Percentiles rank a stretch among this genome's conserved stretches.
phyloP scores from a whole-genome alignment of 768 basidiomycete species.

The Boletus pseudopeckii region DNA sequence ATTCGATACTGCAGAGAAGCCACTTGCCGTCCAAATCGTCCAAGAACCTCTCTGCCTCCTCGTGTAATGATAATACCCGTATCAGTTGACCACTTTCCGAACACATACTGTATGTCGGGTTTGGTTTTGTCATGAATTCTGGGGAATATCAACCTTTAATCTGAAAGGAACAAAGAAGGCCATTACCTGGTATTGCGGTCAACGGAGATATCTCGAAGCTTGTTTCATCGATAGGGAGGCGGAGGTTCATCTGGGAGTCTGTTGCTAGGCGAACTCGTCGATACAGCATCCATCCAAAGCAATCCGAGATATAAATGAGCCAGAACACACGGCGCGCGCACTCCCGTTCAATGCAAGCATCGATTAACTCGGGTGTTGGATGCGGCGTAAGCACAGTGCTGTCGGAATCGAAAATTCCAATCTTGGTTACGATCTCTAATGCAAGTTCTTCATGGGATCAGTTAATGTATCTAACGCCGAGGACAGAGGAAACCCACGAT shows the following conservation, averaged over 20 bases:
- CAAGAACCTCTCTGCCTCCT: slow-evolving; percentile 54
- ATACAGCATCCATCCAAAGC: slow-evolving; percentile 39
- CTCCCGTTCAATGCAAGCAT: slow-evolving; percentile 67
- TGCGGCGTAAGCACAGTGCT: slow-evolving; percentile 56
- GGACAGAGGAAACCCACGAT: slow-evolving; percentile 25
- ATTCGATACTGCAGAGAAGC: not conserved
- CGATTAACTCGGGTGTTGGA: slow-evolving; percentile 56
- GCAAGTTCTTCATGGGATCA: slow-evolving; percentile 48
- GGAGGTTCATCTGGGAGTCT: slow-evolving; percentile 50
- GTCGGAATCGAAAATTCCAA: slow-evolving; percentile 64
- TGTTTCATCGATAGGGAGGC: slow-evolving; percentile 78
- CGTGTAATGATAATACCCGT: slow-evolving; percentile 62
- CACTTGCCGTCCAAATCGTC: slow-evolving; percentile 48
- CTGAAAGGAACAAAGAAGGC: not conserved
- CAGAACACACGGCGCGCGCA: slow-evolving; percentile 80
- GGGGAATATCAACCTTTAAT: slow-evolving; percentile 6
- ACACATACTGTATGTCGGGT: slow-evolving; percentile 48
- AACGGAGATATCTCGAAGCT: slow-evolving; percentile 69
- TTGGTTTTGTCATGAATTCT: slow-evolving; percentile 70
- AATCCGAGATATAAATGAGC: slow-evolving; percentile 65
- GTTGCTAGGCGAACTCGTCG: slow-evolving; percentile 35
- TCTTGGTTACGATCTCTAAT: slow-evolving; percentile 60
- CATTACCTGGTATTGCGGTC: slow-evolving; percentile 32
- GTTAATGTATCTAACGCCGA: slow-evolving; percentile 2
- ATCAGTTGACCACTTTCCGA: slow-evolving; percentile 73